Evolutionary conservation across 495 filamentous ascomycete species (phyloP).

Genomic region (Aspergillus egyptiacus): DNA sequence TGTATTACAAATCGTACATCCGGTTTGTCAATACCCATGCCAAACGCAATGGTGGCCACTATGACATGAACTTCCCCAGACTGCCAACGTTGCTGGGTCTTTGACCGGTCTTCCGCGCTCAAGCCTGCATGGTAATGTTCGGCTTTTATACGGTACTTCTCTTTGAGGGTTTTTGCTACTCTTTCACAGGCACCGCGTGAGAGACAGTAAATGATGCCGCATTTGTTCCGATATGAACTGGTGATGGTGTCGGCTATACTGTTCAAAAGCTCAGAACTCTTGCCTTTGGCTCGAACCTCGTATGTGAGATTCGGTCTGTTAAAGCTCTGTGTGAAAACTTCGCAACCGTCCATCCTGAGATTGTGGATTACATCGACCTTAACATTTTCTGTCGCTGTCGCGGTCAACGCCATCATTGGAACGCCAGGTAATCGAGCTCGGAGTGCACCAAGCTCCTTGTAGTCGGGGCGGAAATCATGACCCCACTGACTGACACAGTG

Average conservation of each 20-base stretch:
- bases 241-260: conserved; percentile 70
- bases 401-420: conserved; percentile 89
- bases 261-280: conserved; percentile 50
- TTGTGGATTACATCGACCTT: conserved; percentile 85
- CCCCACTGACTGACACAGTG: conserved; percentile 99
- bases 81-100: conserved; percentile 79
- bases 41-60: conserved; percentile 98
- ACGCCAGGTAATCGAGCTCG: conserved; percentile 64
- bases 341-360: conserved; percentile 69
- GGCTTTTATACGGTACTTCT: conserved; percentile 61
- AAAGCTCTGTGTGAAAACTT: conserved; percentile 82
- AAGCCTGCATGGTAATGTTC: conserved; percentile 83
- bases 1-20: conserved; percentile 96
- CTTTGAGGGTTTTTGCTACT: conserved; percentile 60
- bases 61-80: conserved; percentile 72
- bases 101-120: conserved; percentile 51
- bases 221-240: conserved; percentile 55
- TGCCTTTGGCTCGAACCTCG: conserved; percentile 60
- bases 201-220: conserved; percentile 92
- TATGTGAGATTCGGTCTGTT: conserved; percentile 90
- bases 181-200: conserved; percentile 78
- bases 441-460: conserved; percentile 75
- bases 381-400: conserved; percentile 90
- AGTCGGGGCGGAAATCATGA: conserved; percentile 96
- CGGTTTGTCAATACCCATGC: conserved; percentile 97